These are phyloP conservation scores for Fusarium multiceps DNA, from an alignment of 2,329 filamentous ascomycete species.

Conservation along the genomic window DNA sequence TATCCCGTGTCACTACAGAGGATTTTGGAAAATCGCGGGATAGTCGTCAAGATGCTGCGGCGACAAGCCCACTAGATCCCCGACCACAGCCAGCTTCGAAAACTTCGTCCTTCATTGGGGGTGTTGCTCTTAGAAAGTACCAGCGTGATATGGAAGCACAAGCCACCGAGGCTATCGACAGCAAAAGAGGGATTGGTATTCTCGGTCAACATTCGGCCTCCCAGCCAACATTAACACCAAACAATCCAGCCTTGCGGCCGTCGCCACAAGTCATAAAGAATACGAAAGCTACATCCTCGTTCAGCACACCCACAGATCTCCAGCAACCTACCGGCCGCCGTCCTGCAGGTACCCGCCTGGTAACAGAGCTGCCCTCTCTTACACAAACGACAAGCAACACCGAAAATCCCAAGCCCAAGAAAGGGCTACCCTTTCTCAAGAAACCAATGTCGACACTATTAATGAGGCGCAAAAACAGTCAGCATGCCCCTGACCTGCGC, in stretches of 20 bases:
- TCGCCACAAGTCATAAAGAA: conserved; percentile 41
- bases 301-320: conserved; percentile 63
- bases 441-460: conserved; percentile 70
- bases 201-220: conserved; percentile 31
- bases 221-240: conserved; percentile 34
- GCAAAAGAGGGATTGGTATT: conserved; percentile 25
- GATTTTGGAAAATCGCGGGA: conserved; percentile 47
- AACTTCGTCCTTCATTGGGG: conserved; percentile 64
- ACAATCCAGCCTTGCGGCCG: conserved; percentile 43
- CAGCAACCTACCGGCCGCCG: conserved; percentile 57
- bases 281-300: conserved; percentile 53
- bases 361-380: conserved; percentile 52
- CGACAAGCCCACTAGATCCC: conserved; percentile 36
- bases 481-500: conserved; percentile 58
- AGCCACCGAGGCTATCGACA: conserved; percentile 35
- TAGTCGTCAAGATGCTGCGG: conserved; percentile 43
- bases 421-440: conserved; percentile 67
- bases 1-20: conserved; percentile 60
- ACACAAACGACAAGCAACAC: conserved; percentile 47
- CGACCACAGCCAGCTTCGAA: conserved; percentile 46
- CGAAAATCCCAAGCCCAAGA: conserved; percentile 62
- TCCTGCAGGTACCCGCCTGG: conserved; percentile 55
- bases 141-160: conserved; percentile 53
- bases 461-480: conserved; percentile 66
- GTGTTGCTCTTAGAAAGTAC: conserved; percentile 64